Base-by-base conservation (phyloP, 352 stramenopile species). In the Phytophthora chlamydospora region DNA sequence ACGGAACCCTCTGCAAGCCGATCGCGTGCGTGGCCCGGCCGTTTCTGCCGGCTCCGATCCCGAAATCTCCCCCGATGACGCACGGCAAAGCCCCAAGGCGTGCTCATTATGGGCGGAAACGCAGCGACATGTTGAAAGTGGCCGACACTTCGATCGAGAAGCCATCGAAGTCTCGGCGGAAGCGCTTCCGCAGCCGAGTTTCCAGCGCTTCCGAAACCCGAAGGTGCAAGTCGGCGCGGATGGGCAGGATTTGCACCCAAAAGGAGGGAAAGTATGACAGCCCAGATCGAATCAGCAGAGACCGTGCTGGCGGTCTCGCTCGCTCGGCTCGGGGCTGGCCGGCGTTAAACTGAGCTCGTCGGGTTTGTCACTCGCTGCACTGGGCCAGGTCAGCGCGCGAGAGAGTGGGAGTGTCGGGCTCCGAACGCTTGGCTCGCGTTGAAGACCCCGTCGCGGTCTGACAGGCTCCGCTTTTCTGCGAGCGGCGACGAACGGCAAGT, bases 281-380 rank as follows among this genome's bases (percentile, higher is more conserved):
- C 48, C 31, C 24, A n/a, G n/a, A n/a, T n/a, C n/a, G n/a, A n/a
- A n/a, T n/a, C n/a, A 31, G 27, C 27, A 31, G 27, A 31, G 27
- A 31, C 27, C 27, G 27, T 31, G 24, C 24, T 29, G 24, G 24
- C 24, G 27, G 27, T 31, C 27, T 31, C 27, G 27, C 24, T 29
- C 24, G 24, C 24, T 29, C 24, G 2, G 24, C 21, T 24, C 21
- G 21, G 2, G 3, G n/a, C n/a, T n/a, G n/a, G n/a, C n/a, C 24
- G 24, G 49, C 44, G 31, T 50, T 44, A 35, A 63, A 38, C 55
- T 33, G 45, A 39, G 13, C 27, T 45, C 46, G 46, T 41, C 55
- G 43, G 27, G 44, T 46, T 62, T 63, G 55, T 63, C 55, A 63
- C 56, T 7, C 19, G 36, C 21, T n/a, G 45, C 44, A 63, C 45